Evolutionary conservation across 2,329 filamentous ascomycete genomes (phyloP).

Genomic region (Chrysoporthe austroafricana): DNA sequence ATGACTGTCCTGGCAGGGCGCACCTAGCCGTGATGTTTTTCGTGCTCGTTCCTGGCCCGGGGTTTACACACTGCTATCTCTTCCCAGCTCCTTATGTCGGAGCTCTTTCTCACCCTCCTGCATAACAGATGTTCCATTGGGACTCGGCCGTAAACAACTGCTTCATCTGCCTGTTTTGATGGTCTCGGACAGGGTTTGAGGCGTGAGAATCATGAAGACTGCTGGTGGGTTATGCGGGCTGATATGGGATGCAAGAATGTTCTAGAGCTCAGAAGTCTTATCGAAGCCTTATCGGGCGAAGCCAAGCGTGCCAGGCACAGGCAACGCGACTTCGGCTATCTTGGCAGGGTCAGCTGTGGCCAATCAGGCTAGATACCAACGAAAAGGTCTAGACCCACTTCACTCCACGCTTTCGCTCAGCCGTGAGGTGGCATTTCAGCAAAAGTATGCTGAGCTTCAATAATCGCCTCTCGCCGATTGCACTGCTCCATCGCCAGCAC

Average conservation of each 20-base stretch:
- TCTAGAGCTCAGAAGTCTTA: background rate
- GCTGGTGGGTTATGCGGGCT: background rate
- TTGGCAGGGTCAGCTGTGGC: background rate
- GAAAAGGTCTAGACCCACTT: background rate
- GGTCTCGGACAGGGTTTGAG: background rate
- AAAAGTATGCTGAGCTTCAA: constrained; percentile 12
- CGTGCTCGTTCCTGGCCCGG: too few relatives aligned
- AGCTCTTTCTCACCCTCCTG: background rate
- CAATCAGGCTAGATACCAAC: background rate
- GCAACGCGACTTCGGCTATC: background rate
- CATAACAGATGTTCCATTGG: background rate
- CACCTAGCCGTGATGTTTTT: too few relatives aligned
- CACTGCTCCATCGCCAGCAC: background rate
- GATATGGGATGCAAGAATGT: background rate
- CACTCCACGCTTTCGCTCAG: constrained; percentile 10
- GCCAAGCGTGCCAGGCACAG: background rate
- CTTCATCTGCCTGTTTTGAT: background rate
- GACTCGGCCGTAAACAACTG: background rate
- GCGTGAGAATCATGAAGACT: background rate
- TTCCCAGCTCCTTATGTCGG: too few relatives aligned
- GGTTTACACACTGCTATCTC: too few relatives aligned
- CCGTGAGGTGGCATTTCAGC: constrained; percentile 25
- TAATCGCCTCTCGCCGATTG: constrained; percentile 3
- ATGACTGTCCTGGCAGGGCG: too few relatives aligned
- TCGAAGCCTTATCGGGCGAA: background rate